A percentile compares a stretch with the other conserved stretches of the same genome.
Evolutionary conservation across 2,329 filamentous ascomycete genomes (phyloP).

Genomic region (Microcyclosporella mali): DNA sequence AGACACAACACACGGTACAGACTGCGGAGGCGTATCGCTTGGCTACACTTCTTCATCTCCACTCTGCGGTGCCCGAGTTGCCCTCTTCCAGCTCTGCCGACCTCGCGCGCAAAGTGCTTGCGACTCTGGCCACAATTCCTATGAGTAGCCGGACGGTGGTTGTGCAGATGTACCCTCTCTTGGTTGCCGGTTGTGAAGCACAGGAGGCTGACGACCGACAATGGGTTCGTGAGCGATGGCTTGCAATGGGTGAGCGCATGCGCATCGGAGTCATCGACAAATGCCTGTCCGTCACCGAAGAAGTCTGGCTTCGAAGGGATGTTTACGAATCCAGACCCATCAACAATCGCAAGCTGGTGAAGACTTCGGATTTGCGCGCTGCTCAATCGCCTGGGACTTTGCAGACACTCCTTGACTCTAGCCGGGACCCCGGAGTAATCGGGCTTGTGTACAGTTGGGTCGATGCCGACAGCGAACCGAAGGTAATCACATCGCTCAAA

Average conservation of each 20-base stretch:
- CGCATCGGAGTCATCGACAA: slow-evolving; percentile 63
- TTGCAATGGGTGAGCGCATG: slow-evolving; percentile 54
- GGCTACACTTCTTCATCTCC: slow-evolving; percentile 60
- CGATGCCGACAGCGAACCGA: slow-evolving; percentile 12
- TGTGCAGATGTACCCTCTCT: slow-evolving; percentile 63
- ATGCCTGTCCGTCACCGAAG: slow-evolving; percentile 57
- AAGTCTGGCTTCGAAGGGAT: slow-evolving; percentile 62
- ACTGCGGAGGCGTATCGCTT: slow-evolving; percentile 63
- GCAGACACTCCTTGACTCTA: slow-evolving; percentile 9
- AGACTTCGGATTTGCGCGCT: slow-evolving; percentile 32
- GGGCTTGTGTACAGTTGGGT: slow-evolving; percentile 31
- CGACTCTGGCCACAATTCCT: slow-evolving; percentile 58
- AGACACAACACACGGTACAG: slow-evolving; percentile 58
- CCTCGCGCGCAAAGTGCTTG: slow-evolving; percentile 57
- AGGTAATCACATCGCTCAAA: slow-evolving; percentile 1
- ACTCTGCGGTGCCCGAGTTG: slow-evolving; percentile 63
- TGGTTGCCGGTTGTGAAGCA: slow-evolving; percentile 62
- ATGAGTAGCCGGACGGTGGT: slow-evolving; percentile 57
- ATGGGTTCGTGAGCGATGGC: slow-evolving; percentile 61
- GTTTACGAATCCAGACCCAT: slow-evolving; percentile 37
- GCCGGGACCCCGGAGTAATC: slow-evolving; percentile 25
- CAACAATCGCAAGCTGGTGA: slow-evolving; percentile 27
- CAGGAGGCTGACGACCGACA: slow-evolving; percentile 53
- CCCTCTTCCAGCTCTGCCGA: slow-evolving; percentile 52
- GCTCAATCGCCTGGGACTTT: too few relatives aligned